These are phyloP conservation scores for Pichia sp. DNA, from an alignment of 1,139 yeast genomes.

Conservation along the genomic window DNA sequence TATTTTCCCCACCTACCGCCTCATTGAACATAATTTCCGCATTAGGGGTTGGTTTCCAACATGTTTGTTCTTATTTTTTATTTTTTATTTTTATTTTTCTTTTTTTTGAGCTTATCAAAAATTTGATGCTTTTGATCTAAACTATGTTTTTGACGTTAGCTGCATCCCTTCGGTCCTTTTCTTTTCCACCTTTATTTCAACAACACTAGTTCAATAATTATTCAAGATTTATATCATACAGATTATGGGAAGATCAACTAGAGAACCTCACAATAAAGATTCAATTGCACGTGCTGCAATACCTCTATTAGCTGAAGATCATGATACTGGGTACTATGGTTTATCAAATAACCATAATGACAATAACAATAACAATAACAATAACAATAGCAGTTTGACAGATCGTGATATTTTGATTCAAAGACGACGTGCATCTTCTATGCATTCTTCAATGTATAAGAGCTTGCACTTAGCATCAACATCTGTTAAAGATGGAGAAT, in stretches of 20 bases:
- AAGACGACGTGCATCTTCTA: slow-evolving; percentile 23
- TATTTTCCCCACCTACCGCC: too few species aligned
- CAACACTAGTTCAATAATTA: too few species aligned
- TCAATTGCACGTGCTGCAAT: neutral
- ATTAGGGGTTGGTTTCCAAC: too few species aligned
- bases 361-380: neutral
- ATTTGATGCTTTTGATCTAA: too few species aligned
- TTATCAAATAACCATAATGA: neutral
- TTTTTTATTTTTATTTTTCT: too few species aligned
- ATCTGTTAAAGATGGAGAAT: slow-evolving; percentile 18
- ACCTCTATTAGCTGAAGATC: neutral
- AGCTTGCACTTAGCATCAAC: slow-evolving; percentile 17
- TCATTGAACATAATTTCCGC: too few species aligned
- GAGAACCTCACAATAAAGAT: neutral
- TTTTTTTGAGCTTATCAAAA: too few species aligned
- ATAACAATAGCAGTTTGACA: neutral
- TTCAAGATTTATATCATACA: too few species aligned
- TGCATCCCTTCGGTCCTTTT: too few species aligned
- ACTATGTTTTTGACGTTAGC: too few species aligned
- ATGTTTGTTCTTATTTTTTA: too few species aligned
- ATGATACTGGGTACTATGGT: neutral
- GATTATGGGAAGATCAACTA: neutral
- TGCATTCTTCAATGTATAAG: slow-evolving; percentile 14
- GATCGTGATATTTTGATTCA: slow-evolving; percentile 22
- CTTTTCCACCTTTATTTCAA: too few species aligned